Evolutionary conservation across 2,329 filamentous ascomycete species (phyloP), one percentile per base, ranked within the genome.

Genomic region (Sordariomycetes sp.): DNA sequence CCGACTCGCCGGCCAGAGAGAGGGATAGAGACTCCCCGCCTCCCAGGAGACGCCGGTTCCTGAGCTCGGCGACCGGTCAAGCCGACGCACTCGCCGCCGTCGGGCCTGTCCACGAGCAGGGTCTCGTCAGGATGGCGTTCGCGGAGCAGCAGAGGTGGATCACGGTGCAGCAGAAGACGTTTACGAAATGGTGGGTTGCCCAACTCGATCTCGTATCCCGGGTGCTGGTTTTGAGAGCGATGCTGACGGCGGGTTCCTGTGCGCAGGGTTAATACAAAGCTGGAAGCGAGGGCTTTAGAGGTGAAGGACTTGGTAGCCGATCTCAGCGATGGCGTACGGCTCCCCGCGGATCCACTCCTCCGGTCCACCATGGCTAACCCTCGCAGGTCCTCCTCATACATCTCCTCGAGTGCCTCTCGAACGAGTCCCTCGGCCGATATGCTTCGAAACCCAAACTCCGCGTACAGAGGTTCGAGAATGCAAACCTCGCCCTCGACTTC

Each of bases 401-500:
- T 73, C 84, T 99, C 54, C 87, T 99, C 66, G 94, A 99, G 76
- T 94, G 94, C 69, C 86, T 99, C 56, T 95, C 91, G 61, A 86
- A 86, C 68, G 94, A 97, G 72, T 95, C 91, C 8, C 86, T 99
- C 60, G 94, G 94, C 62, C 89, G 92, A 70, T 99, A 99, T 81
- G 94, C 94, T 61, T 89, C 92, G 57, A 95, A 92, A 66, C 94
- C 94, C 45, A 96, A 96, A 74, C 79, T 99, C 64, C 90, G 94
- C 59, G 94, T 99, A 56, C 94, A 99, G 74, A 86, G 85, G 64
- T 99, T 97, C 72, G 94, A 99, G 71, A 99, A 99, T 80, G 92
- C 94, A 70, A 97, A 97, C 75, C 86, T 91, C 64, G 89, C 90
- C 54, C 84, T 99, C 61, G 86, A 96, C 71, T 99, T 94, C 66